A percentile compares a stretch with the other conserved stretches of the same genome.
Conservation (phyloP, 2,329 filamentous ascomycete genomes). For the Fusarium sp. region DNA sequence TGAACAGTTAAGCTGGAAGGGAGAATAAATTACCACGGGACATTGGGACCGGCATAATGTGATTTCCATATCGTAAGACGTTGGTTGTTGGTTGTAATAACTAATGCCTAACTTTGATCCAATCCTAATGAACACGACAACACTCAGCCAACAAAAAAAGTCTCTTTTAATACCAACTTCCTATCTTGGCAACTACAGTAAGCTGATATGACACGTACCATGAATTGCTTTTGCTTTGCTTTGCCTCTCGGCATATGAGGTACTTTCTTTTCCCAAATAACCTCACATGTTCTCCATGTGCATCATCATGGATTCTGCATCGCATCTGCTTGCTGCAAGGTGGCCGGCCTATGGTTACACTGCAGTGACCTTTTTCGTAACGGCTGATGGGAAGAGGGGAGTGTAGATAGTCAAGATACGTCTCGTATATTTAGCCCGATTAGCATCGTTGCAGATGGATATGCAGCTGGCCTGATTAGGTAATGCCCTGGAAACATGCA, state of each 20-base stretch:
- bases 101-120: neutral
- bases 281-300: conserved; percentile 18
- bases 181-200: neutral
- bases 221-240: neutral
- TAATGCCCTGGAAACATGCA: conserved; percentile 25
- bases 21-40: neutral
- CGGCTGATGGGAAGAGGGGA: conserved; percentile 4
- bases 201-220: neutral
- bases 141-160: neutral
- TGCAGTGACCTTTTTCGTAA: conserved; percentile 26
- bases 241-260: conserved; percentile 8
- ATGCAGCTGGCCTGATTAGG: conserved; percentile 27
- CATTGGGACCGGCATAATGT: neutral
- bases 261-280: conserved; percentile 2
- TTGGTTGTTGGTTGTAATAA: neutral
- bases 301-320: conserved; percentile 24
- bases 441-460: conserved; percentile 5
- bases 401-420: conserved; percentile 30
- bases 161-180: neutral
- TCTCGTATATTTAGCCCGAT: neutral
- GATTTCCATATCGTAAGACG: neutral
- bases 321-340: neutral
- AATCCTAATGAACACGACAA: neutral
- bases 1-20: neutral
- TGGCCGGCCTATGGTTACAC: conserved; percentile 32